phyloP scores from a whole-genome alignment of 108 stramenopile genomes.

The Nitzschia putrida region DNA sequence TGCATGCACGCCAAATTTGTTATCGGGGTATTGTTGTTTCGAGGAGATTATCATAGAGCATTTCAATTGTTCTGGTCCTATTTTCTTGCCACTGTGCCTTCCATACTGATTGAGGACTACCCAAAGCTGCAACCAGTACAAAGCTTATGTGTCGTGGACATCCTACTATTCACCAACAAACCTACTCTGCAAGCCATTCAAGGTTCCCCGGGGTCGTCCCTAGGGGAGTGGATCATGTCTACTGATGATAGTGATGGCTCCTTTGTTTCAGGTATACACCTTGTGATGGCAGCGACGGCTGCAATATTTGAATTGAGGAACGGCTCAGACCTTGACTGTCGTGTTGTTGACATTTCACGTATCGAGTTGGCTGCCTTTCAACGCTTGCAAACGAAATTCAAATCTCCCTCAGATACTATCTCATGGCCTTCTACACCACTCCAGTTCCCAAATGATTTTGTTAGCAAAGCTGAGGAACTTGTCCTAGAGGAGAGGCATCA shows the following conservation, averaged over 20 bases:
- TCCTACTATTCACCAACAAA: conserved; percentile 42
- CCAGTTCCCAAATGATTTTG: no score
- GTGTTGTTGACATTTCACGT: conserved; percentile 63
- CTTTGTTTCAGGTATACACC: neutral
- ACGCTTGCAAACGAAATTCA: neutral
- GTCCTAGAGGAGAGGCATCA: no score
- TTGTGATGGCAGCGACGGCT: conserved; percentile 20
- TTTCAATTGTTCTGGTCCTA: conserved; percentile 54
- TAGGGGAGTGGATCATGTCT: neutral
- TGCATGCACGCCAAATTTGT: conserved; percentile 58
- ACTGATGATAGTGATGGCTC: neutral
- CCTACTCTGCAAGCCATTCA: neutral
- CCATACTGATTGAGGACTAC: conserved; percentile 52
- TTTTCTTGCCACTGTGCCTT: conserved; percentile 55
- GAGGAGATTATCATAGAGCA: conserved; percentile 41
- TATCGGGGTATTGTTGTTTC: conserved; percentile 34
- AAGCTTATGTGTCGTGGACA: conserved; percentile 73
- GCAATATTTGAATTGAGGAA: conserved; percentile 49
- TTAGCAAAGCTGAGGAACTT: no score
- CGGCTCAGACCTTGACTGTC: conserved; percentile 35
- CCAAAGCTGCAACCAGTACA: conserved; percentile 65
- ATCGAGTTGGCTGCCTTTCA: conserved; percentile 44
- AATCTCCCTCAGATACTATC: no score
- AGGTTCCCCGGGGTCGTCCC: neutral
- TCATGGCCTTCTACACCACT: no score